Evolutionary conservation across 176 grass and related monocot genomes (phyloP).

Genomic region (Carex scoparia): DNA sequence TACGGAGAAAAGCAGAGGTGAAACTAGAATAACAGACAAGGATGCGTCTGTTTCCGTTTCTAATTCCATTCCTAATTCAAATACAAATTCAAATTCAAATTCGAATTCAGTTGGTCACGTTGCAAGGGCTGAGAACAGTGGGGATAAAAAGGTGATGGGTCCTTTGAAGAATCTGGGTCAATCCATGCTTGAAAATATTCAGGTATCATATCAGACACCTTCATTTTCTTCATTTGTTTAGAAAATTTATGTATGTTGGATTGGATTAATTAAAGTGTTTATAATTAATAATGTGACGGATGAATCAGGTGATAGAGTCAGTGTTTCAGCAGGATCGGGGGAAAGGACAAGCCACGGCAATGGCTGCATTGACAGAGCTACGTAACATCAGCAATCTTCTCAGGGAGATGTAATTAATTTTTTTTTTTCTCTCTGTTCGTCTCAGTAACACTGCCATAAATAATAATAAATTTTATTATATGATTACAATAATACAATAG

Average conservation of each 20-base stretch:
- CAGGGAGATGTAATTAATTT: constrained; percentile 47
- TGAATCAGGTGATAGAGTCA: constrained; percentile 68
- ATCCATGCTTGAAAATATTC: constrained; percentile 95
- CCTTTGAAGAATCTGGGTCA: constrained; percentile 73
- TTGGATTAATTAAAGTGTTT: background rate
- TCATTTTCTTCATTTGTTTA: too few relatives aligned
- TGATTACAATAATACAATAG: background rate
- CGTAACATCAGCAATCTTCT: constrained; percentile 89
- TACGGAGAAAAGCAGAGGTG: constrained; percentile 28
- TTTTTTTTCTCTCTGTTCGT: background rate
- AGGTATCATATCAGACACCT: constrained; percentile 34
- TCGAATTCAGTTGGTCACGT: constrained; percentile 22
- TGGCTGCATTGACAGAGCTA: constrained; percentile 76
- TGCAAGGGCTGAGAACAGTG: constrained; percentile 39
- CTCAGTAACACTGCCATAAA: background rate
- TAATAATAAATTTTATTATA: too few relatives aligned
- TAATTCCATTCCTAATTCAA: constrained; percentile 13
- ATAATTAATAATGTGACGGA: background rate
- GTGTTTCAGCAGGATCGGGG: constrained; percentile 87
- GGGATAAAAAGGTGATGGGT: constrained; percentile 74
- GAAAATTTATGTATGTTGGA: background rate
- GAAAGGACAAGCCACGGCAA: constrained; percentile 72
- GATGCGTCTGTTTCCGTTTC: background rate
- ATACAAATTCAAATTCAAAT: constrained; percentile 18
- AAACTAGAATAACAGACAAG: constrained; percentile 27